These are phyloP conservation scores for Phytophthora macrochlamydospora DNA, from an alignment of 352 stramenopile genomes.

Conservation along the genomic window DNA sequence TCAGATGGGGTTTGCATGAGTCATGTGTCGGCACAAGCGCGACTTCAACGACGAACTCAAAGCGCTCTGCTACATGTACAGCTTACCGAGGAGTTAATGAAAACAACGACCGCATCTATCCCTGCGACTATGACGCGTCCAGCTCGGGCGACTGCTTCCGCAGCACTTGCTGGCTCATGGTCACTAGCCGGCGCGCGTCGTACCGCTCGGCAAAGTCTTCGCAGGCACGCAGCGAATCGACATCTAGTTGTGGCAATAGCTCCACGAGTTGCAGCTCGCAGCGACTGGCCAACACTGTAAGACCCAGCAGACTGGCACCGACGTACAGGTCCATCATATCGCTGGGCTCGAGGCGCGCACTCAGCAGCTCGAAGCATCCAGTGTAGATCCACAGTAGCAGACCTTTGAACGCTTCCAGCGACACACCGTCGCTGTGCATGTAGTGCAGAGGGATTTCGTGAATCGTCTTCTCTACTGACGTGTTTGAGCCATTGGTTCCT, in stretches of 20 bases:
- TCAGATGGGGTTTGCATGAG: too few species aligned
- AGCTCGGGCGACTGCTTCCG: slow-evolving; percentile 12
- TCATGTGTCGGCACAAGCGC: too few species aligned
- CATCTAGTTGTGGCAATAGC: slow-evolving; percentile 55
- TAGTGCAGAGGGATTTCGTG: slow-evolving; percentile 72
- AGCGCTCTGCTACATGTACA: too few species aligned
- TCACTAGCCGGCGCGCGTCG: slow-evolving; percentile 53
- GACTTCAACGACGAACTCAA: too few species aligned
- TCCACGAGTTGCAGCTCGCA: slow-evolving; percentile 68
- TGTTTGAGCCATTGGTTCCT: neutral
- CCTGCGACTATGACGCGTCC: slow-evolving; percentile 4
- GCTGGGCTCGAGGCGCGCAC: slow-evolving; percentile 45
- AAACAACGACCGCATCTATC: slow-evolving; percentile 2
- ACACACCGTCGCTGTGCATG: slow-evolving; percentile 77
- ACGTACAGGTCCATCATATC: slow-evolving; percentile 83
- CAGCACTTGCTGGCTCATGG: slow-evolving; percentile 51
- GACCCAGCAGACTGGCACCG: slow-evolving; percentile 55
- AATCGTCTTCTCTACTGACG: slow-evolving; percentile 3
- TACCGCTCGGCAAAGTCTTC: slow-evolving; percentile 71
- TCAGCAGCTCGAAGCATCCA: slow-evolving; percentile 55
- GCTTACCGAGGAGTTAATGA: neutral
- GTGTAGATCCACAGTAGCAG: slow-evolving; percentile 79
- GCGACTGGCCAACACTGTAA: slow-evolving; percentile 57
- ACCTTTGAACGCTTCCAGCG: slow-evolving; percentile 62
- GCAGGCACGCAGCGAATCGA: slow-evolving; percentile 55